Percentiles rank a stretch among this genome's conserved stretches.
These are phyloP conservation scores for Eimeria maxima DNA, from an alignment of 169 alveolate genomes.

Conservation along the genomic window DNA sequence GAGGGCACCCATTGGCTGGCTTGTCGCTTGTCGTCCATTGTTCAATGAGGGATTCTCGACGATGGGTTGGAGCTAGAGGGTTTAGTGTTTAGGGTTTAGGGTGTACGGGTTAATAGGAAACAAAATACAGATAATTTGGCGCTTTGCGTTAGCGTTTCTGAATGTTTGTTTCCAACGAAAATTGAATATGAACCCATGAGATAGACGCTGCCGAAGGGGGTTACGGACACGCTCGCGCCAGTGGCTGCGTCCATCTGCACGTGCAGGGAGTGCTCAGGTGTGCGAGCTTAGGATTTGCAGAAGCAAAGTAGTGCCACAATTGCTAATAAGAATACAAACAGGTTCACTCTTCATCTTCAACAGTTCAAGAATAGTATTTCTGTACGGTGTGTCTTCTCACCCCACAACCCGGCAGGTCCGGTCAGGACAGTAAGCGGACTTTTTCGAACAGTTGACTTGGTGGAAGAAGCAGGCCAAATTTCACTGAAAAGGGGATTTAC, in stretches of 20 bases:
- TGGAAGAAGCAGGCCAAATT: not conserved
- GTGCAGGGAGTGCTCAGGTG: not conserved
- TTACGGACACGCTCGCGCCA: not conserved
- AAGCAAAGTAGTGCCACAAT: not conserved
- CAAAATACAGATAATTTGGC: not conserved
- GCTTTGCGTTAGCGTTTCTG: not conserved
- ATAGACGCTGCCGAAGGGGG: not conserved
- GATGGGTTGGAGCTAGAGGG: not conserved
- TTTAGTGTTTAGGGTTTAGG: not conserved
- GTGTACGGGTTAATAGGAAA: not conserved
- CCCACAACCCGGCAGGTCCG: slow-evolving; percentile 22
- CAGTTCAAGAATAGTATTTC: not conserved
- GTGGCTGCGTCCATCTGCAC: slow-evolving; percentile 9
- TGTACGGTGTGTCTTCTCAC: not conserved
- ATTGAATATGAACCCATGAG: not conserved
- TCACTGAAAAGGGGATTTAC: not conserved
- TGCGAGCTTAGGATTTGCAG: not conserved
- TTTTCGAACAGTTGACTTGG: not conserved
- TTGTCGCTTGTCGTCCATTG: not conserved
- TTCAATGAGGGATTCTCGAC: not conserved
- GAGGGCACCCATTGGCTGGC: too few species aligned
- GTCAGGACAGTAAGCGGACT: not conserved
- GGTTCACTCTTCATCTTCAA: not conserved
- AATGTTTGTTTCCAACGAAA: not conserved
- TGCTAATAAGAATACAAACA: not conserved